phyloP scores from a whole-genome alignment of 139 green algal genomes.

The Mesostigma viride region DNA sequence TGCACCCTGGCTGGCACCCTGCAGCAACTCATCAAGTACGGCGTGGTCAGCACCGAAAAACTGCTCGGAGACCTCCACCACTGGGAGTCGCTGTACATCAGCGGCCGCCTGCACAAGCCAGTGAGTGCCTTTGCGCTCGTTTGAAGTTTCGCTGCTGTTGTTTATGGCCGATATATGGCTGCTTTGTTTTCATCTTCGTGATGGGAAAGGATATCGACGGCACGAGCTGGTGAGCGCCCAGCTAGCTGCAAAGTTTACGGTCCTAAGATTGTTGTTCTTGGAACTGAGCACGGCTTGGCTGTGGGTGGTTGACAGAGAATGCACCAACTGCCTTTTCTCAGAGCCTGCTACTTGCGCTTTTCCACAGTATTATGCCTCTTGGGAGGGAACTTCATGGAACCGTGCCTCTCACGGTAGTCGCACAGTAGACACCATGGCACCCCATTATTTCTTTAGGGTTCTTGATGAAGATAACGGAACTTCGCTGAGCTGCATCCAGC shows the following conservation, averaged over 20 bases:
- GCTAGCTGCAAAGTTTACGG: neutral
- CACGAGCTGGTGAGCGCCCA: neutral
- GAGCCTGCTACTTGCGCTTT: no score
- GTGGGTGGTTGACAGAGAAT: neutral
- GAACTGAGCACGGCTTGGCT: neutral
- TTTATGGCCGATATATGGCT: neutral
- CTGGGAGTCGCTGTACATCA: conserved; percentile 65
- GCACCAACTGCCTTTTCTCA: no score
- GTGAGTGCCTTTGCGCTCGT: conserved; percentile 24
- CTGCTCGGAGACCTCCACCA: conserved; percentile 50
- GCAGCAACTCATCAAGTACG: conserved; percentile 70
- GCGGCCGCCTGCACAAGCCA: conserved; percentile 74
- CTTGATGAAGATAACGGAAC: no score
- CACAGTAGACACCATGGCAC: no score
- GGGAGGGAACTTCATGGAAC: no score
- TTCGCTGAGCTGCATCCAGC: no score
- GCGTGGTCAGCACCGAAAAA: conserved; percentile 42
- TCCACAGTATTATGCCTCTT: no score
- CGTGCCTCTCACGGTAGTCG: no score
- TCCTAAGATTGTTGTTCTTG: neutral
- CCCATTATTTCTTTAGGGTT: no score
- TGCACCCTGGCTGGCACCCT: no score
- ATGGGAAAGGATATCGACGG: neutral
- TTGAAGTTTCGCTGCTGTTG: neutral
- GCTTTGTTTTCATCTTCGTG: neutral